Evolutionary conservation across 2,329 filamentous ascomycete genomes (phyloP), one percentile per base, ranked within the genome.

Genomic region (Orbilia ellipsospora): DNA sequence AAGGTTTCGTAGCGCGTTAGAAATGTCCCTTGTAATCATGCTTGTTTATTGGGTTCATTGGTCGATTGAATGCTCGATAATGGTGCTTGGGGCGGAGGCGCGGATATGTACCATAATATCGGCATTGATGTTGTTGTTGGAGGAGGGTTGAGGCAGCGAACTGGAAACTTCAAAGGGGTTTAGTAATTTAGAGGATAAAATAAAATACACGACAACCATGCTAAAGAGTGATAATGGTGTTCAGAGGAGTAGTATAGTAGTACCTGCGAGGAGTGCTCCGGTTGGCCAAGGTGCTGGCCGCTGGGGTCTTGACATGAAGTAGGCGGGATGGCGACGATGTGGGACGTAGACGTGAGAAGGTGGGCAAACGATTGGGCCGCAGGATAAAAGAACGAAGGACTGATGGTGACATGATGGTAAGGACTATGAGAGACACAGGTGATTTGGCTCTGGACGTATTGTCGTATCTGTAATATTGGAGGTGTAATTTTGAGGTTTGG

Each of bases 31-130:
- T 36, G 31, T 23, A 4, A 4, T 23, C 23, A 23, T 23, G 23
- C 23, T 23, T 23, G 23, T 23, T 23, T 23, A 10, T 36, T 36
- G 31, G 31, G 31, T 36, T 10, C 10, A 6, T 10, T 12, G 44
- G 8, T 3, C 4, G 16, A 18, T 48, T 48, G 16, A 18, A n/a
- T 4, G 16, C 1, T 48, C 16, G 7, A 6, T 10, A 5, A 15
- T 12, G 16, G 44, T 15, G 44, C 13, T 48, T 48, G 44, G 13
- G 44, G 13, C 13, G 13, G 44, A 48, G 44, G 50, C 26, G 40
- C 36, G 42, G 57, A 48, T 57, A 18, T 26, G 57, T 74, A 74
- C 70, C 70, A 59, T 74, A 74, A 55, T 61, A 54, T 52, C 70
- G 70, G 42, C 70, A 74, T 74, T 74, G 23, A 23, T 23, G 70